Percentiles rank a stretch among this genome's conserved stretches.
Evolutionary conservation across 1,284 basidiomycete species (phyloP).

Genomic region (Cryptococcus sp.): DNA sequence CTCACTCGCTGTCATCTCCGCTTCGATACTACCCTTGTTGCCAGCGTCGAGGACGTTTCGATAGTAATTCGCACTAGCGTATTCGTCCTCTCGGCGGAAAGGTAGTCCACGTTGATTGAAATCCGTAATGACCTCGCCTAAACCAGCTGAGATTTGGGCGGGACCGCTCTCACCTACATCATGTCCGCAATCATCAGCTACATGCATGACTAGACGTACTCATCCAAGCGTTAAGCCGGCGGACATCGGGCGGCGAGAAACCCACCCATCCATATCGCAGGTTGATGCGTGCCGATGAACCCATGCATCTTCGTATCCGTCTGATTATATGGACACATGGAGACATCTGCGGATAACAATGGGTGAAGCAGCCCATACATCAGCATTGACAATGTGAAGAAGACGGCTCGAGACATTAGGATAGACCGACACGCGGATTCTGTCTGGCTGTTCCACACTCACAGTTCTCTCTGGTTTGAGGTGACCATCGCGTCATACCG

Average conservation of each 20-base stretch:
- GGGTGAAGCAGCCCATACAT: too few species aligned
- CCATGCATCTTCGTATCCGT: slow-evolving; percentile 67
- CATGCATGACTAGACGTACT: slow-evolving; percentile 7
- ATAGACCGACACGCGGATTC: too few species aligned
- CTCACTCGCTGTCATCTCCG: slow-evolving; percentile 71
- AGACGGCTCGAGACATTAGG: too few species aligned
- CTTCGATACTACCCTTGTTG: slow-evolving; percentile 59
- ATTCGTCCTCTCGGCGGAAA: slow-evolving; percentile 64
- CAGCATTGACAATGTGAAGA: too few species aligned
- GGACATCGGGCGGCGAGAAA: neutral
- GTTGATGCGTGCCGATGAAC: slow-evolving; percentile 71
- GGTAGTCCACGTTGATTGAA: slow-evolving; percentile 66
- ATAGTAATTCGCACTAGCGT: slow-evolving; percentile 68
- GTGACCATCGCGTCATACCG: slow-evolving; percentile 73
- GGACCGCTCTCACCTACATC: slow-evolving; percentile 63
- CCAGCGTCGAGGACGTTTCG: slow-evolving; percentile 62
- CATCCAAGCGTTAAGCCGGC: slow-evolving; percentile 2
- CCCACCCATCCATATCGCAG: slow-evolving; percentile 84
- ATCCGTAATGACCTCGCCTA: slow-evolving; percentile 57
- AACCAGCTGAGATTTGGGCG: slow-evolving; percentile 65
- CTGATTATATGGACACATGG: slow-evolving; percentile 74
- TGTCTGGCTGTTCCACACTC: neutral
- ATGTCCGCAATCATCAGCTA: neutral
- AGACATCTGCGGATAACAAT: slow-evolving; percentile 57
- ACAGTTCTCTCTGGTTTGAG: slow-evolving; percentile 48